phyloP scores from a whole-genome alignment of 805 yeast species.

The Hanseniaspora lachancei region DNA sequence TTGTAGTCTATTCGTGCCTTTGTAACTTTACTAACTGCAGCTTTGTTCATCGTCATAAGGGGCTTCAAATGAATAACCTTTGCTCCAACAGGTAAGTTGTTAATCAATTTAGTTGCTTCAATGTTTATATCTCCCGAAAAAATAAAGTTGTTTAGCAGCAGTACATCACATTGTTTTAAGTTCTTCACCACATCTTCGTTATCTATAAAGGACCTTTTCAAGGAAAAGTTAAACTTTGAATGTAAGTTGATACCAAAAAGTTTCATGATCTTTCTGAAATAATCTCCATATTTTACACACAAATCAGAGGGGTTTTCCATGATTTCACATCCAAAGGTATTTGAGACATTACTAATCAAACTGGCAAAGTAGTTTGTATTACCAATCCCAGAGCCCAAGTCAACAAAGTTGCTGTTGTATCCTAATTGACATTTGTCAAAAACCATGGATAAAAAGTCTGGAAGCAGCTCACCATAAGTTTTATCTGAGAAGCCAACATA shows the following conservation, averaged over 20 bases:
- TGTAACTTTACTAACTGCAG: conserved; percentile 2
- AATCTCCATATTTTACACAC: conserved; percentile 46
- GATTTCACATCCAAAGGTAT: conserved; percentile 78
- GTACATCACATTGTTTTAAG: conserved; percentile 52
- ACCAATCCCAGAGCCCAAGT: conserved; percentile 90
- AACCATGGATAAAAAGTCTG: conserved; percentile 56
- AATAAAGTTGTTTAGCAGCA: conserved; percentile 70
- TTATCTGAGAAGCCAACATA: conserved; percentile 81
- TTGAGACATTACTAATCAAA: conserved; percentile 61
- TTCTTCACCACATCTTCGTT: conserved; percentile 43
- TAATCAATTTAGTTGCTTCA: conserved; percentile 51
- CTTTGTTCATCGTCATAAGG: conserved; percentile 61
- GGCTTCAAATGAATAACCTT: conserved; percentile 68
- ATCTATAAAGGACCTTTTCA: conserved; percentile 58
- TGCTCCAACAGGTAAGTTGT: conserved; percentile 56
- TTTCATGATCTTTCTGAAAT: conserved; percentile 43
- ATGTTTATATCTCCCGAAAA: conserved; percentile 65
- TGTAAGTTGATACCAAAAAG: conserved; percentile 48
- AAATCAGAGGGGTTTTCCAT: conserved; percentile 70
- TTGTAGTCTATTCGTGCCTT: not conserved
- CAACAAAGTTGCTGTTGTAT: conserved; percentile 53
- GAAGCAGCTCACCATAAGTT: conserved; percentile 84
- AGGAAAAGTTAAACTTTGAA: conserved; percentile 44
- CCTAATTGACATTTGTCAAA: conserved; percentile 46
- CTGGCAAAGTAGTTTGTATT: conserved; percentile 85